Evolutionary conservation across 352 stramenopile species (phyloP).

Genomic region (Pythium dissotocum): DNA sequence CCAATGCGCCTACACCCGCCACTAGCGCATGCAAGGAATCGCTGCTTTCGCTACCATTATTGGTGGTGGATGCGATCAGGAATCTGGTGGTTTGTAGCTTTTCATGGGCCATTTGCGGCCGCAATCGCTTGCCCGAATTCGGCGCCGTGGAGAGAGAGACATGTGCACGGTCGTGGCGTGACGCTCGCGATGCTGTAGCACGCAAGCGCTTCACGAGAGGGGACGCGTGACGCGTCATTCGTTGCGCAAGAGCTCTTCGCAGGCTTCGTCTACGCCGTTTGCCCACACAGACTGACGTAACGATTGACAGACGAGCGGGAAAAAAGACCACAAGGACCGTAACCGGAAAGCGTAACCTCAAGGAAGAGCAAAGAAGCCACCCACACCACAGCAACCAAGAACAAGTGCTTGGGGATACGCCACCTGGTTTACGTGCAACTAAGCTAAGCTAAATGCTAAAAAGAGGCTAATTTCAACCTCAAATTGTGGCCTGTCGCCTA

Average conservation of each 20-base stretch:
- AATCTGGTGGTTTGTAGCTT: conserved; percentile 3
- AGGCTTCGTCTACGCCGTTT: background rate
- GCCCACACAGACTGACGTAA: background rate
- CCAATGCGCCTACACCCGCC: conserved; percentile 13
- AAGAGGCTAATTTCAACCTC: no score
- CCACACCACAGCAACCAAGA: background rate
- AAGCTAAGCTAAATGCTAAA: conserved; percentile 14
- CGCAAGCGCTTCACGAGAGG: conserved; percentile 14
- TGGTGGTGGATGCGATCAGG: background rate
- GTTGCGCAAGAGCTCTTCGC: background rate
- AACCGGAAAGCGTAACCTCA: background rate
- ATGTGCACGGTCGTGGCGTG: background rate
- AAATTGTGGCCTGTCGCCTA: background rate
- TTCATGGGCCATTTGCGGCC: background rate
- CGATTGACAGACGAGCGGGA: background rate
- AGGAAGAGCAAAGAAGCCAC: conserved; percentile 9
- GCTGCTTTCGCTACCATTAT: background rate
- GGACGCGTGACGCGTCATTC: conserved; percentile 18
- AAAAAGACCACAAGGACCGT: background rate
- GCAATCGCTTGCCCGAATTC: conserved; percentile 19
- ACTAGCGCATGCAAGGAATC: conserved; percentile 23
- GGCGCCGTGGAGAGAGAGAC: background rate
- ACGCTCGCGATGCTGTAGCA: conserved; percentile 9
- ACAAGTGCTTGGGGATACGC: conserved; percentile 4
- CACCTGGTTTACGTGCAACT: background rate